Evolutionary conservation across 2,329 filamentous ascomycete species (phyloP), one percentile per base, ranked within the genome.

Genomic region (Cladorrhinum sp.): DNA sequence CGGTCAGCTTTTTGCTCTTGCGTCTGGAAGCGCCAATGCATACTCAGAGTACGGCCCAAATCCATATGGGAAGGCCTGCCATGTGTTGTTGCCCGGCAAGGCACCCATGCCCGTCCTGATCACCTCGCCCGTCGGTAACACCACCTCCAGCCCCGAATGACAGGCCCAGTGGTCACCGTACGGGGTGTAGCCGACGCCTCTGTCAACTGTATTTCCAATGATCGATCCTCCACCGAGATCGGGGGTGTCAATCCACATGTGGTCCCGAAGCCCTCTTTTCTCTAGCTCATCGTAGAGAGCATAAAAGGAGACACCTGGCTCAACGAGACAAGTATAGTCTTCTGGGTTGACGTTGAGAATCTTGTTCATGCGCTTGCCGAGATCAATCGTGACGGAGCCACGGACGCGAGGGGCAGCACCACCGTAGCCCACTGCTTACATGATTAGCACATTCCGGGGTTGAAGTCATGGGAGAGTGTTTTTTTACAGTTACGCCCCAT

Each of bases 281-380:
- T 75, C 70, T 27, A 83, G 68, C 56, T 78, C 75, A 22, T 83
- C 75, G 62, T 84, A 77, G 3, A 85, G 71, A 18, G 76, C 76
- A 57, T 79, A 78, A 65, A 79, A 85, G 0, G 81, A 80, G 0
- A 85, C 82, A 0, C 83, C 82, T 0, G 83, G 83, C 66, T 85
- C 82, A 1, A 85, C 74, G 0, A 85, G 71, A 38, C 76, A 80
- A 50, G 75, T 82, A 20, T 78, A 79, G 53, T 77, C 78, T 16
- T 82, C 77, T 0, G 73, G 75, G 65, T 81, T 78, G 29, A 85
- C 77, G 49, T 83, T 75, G 13, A 85, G 68, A 9, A 85, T 75
- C 64, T 76, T 78, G 66, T 80, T 79, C 82, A 85, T 83, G 38
- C 79, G 74, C 55, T 70, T 76, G 1, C 81, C 81, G 7, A 84